phyloP scores from a whole-genome alignment of 768 basidiomycete species.

The Termitomyces sp. region DNA sequence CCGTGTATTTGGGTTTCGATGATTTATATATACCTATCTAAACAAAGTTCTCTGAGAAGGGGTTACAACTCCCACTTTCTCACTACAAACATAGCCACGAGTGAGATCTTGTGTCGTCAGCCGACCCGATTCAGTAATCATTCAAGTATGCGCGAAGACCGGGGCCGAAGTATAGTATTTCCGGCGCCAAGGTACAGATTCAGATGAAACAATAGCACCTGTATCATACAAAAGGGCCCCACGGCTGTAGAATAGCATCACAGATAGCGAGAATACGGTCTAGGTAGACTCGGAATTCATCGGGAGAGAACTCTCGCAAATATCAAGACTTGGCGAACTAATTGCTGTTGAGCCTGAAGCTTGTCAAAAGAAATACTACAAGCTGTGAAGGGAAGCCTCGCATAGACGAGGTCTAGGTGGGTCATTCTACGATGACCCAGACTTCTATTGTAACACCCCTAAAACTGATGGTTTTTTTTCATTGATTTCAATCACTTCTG shows the following conservation, averaged over 20 bases:
- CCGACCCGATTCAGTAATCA: background rate
- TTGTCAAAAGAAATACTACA: constrained; percentile 10
- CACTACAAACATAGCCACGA: background rate
- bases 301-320: background rate
- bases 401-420: constrained; percentile 6
- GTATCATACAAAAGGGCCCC: background rate
- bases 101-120: background rate
- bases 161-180: background rate
- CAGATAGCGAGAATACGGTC: too few species aligned
- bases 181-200: background rate
- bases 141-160: background rate
- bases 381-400: constrained; percentile 25
- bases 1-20: too few species aligned
- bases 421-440: constrained; percentile 26
- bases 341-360: background rate
- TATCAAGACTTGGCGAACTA: background rate
- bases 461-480: background rate
- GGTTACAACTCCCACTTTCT: background rate
- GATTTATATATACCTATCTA: background rate
- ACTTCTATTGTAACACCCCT: constrained; percentile 7
- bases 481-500: background rate
- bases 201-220: background rate
- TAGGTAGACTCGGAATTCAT: background rate
- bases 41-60: background rate
- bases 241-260: background rate